A percentile compares a stretch with the other conserved stretches of the same genome.
Evolutionary conservation across 371 early-diverging fungal species (phyloP).

Genomic region (Mortierella sp.): DNA sequence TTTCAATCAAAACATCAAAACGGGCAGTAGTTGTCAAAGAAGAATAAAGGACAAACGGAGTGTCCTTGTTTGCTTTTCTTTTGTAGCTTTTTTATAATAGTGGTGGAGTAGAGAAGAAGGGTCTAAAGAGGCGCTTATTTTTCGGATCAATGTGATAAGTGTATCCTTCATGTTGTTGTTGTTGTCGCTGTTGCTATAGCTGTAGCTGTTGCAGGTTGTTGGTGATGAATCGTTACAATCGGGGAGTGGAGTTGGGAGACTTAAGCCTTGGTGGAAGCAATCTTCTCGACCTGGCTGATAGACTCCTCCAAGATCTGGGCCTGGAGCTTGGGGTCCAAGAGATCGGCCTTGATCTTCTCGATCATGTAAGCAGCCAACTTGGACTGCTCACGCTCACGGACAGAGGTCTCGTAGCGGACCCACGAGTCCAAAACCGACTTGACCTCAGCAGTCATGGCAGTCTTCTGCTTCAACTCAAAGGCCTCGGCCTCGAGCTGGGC

Average conservation of each 20-base stretch:
- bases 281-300: slow-evolving; percentile 62
- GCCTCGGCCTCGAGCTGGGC: slow-evolving; percentile 94
- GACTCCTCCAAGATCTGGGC: slow-evolving; percentile 61
- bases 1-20: not conserved
- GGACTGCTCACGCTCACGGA: slow-evolving; percentile 96
- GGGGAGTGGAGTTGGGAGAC: not conserved
- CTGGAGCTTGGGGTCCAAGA: slow-evolving; percentile 83
- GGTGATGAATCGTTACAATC: not conserved
- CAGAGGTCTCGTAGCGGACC: slow-evolving; percentile 95
- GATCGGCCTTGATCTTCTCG: slow-evolving; percentile 83
- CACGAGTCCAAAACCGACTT: slow-evolving; percentile 94
- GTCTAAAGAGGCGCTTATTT: slow-evolving; percentile 13
- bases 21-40: not conserved
- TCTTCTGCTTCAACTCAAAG: slow-evolving; percentile 94
- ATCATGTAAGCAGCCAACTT: slow-evolving; percentile 89
- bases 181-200: not conserved
- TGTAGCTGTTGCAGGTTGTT: not conserved
- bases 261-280: slow-evolving; percentile 58
- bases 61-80: not conserved
- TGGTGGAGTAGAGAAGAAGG: slow-evolving; percentile 9
- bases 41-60: not conserved
- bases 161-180: slow-evolving; percentile 11
- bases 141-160: not conserved
- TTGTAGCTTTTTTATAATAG: slow-evolving; percentile 8
- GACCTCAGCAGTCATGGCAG: slow-evolving; percentile 85